phyloP scores from a whole-genome alignment of 2,329 filamentous ascomycete species.

The Clonostachys sp. region DNA sequence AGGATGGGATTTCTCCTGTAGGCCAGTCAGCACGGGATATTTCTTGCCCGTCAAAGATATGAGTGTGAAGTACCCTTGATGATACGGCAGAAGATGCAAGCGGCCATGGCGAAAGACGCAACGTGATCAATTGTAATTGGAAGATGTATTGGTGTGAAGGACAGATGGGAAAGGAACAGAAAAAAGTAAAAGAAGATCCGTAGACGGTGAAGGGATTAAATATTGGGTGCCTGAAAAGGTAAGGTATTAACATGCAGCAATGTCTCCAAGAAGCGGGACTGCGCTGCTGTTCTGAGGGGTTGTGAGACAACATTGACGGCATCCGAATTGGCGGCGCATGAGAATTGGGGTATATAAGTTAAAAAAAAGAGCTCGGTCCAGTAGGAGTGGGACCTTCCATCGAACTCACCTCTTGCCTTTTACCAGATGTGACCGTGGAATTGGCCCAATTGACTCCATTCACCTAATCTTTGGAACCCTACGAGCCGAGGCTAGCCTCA shows the following conservation, averaged over 20 bases:
- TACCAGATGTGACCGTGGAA: conserved; percentile 74
- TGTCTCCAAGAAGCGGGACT: not conserved
- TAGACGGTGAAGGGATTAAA: too few species aligned
- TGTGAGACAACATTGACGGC: not conserved
- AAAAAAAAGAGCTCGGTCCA: conserved; percentile 1
- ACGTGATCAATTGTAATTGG: too few species aligned
- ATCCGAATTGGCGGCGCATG: accelerated
- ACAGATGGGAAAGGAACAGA: too few species aligned
- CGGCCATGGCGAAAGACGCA: conserved; percentile 33
- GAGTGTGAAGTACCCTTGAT: conserved; percentile 64
- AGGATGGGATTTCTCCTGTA: conserved; percentile 86
- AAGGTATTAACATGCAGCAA: not conserved
- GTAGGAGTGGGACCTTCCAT: conserved; percentile 66
- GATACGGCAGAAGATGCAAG: conserved; percentile 98
- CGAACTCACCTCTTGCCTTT: conserved; percentile 76
- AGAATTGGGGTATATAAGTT: conserved; percentile 9
- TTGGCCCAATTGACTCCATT: conserved; percentile 48
- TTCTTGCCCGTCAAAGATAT: not conserved
- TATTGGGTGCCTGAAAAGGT: too few species aligned
- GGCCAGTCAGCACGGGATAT: not conserved
- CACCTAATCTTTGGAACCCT: conserved; percentile 44
- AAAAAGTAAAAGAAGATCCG: too few species aligned
- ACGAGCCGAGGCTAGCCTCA: conserved; percentile 23
- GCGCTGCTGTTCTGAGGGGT: conserved; percentile 1
- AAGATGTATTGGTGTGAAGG: too few species aligned